These are phyloP conservation scores for Haplographium delicatum DNA, from an alignment of 495 filamentous ascomycete genomes.

Conservation along the genomic window DNA sequence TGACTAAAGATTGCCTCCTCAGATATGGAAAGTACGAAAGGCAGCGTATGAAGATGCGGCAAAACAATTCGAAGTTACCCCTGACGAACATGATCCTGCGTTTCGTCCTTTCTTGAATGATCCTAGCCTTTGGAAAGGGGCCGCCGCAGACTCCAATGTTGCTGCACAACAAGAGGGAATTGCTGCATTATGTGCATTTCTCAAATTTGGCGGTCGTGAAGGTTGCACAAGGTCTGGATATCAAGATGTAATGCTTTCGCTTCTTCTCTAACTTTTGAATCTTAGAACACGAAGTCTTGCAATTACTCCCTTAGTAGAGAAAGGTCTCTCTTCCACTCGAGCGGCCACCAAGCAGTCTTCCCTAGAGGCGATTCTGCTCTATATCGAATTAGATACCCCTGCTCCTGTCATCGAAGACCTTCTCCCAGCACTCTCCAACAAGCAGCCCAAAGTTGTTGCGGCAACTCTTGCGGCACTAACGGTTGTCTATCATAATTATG, in stretches of 20 bases:
- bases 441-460: conserved; percentile 91
- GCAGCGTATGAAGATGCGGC: conserved; percentile 90
- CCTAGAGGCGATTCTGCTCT: conserved; percentile 80
- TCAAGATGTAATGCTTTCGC: no score
- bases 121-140: conserved; percentile 81
- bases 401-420: conserved; percentile 88
- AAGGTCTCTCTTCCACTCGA: conserved; percentile 80
- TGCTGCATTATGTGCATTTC: conserved; percentile 76
- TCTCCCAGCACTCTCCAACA: conserved; percentile 77
- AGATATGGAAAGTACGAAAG: conserved; percentile 98
- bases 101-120: conserved; percentile 86
- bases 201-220: conserved; percentile 79
- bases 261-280: conserved; percentile 10
- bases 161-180: conserved; percentile 94
- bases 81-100: conserved; percentile 79
- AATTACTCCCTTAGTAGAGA: conserved; percentile 77
- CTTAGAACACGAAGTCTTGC: conserved; percentile 67
- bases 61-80: conserved; percentile 76
- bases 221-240: conserved; percentile 64
- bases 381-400: conserved; percentile 83
- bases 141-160: conserved; percentile 93
- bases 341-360: conserved; percentile 83
- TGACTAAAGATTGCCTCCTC: conserved; percentile 2
- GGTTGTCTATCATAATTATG: conserved; percentile 83
- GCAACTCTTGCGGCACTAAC: conserved; percentile 76